Evolutionary conservation across 2,329 filamentous ascomycete genomes (phyloP), one percentile per base, ranked within the genome.

Genomic region (Trichoderma lentiforme): DNA sequence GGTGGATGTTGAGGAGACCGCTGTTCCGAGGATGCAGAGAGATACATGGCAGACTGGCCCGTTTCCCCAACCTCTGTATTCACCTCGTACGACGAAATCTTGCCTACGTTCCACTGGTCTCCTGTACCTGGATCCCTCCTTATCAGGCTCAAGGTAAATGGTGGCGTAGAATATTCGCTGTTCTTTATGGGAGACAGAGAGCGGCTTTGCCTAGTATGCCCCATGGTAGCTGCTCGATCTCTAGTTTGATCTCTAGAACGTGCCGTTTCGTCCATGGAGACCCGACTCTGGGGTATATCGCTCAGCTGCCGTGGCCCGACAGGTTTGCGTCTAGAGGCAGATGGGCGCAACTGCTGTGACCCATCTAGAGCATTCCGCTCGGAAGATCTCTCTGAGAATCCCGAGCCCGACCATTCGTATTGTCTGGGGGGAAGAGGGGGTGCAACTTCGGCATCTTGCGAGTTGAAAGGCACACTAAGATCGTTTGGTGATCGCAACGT

Each of bases 51-150:
- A 72, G 72, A 77, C 61, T 30, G 75, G 64, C 73, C 76, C 32
- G 73, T 75, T 8, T 73, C 74, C 12, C 73, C 75, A 6, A 76
- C 75, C 11, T 77, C 75, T 21, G 68, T 70, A 58, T 87, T 84
- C 15, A 84, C 79, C 73, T 88, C 86, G 72, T 85, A 85, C 0
- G 87, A 89, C 2, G 85, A 86, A 63, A 94, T 86, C 70, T 86
- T 89, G 26, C 90, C 92, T 14, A 94, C 86, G 77, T 94, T 94
- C 91, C 92, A 94, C 79, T 94, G 92, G 70, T 85, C 85, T 8
- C 89, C 89, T 9, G 90, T 88, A 26, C 86, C 84, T 1, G 91
- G 91, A 78, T 94, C 91, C 74, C 92, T 88, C n/a, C 92, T 90
- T 76, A 94, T 93, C 15, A 95, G 80, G 0, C 89, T 91, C 15